A percentile compares a stretch with the other conserved stretches of the same genome.
Conservation (phyloP, 2,329 filamentous ascomycete species). For the Sclerotinia glacialis region DNA sequence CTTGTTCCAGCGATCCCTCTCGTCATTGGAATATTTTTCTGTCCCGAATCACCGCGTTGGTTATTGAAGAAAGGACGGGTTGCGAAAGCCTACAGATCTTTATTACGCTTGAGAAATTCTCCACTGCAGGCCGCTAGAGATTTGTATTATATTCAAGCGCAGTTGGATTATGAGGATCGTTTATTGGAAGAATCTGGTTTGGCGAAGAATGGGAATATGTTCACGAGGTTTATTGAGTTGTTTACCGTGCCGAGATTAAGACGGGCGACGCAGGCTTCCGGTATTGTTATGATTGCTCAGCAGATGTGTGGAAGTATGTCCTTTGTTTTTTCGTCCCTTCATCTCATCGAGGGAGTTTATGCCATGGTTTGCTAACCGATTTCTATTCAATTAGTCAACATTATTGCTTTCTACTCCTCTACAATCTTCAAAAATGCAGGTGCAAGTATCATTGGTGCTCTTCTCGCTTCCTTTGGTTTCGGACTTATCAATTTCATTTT, state of each 20-base stretch:
- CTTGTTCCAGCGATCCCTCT: constrained; percentile 64
- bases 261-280: constrained; percentile 72
- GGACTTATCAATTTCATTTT: constrained; percentile 63
- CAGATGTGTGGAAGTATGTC: constrained; percentile 39
- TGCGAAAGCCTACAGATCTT: constrained; percentile 53
- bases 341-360: background rate
- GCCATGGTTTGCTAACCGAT: background rate
- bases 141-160: constrained; percentile 57
- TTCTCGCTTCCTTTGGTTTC: constrained; percentile 63
- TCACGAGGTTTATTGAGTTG: constrained; percentile 59
- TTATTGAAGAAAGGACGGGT: constrained; percentile 60
- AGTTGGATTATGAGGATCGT: constrained; percentile 47
- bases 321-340: constrained; percentile 38
- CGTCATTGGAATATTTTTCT: constrained; percentile 55
- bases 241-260: constrained; percentile 69
- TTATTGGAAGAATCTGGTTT: constrained; percentile 42
- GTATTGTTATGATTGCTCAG: constrained; percentile 58
- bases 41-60: constrained; percentile 65
- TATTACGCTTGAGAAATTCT: constrained; percentile 56
- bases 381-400: constrained; percentile 47
- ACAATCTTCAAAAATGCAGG: constrained; percentile 60
- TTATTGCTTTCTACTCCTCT: constrained; percentile 73
- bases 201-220: constrained; percentile 45
- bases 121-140: constrained; percentile 60
- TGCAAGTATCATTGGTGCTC: constrained; percentile 52